Evolutionary conservation across 2,329 filamentous ascomycete genomes (phyloP), one percentile per base, ranked within the genome.

Genomic region (Xylariaceae sp.): DNA sequence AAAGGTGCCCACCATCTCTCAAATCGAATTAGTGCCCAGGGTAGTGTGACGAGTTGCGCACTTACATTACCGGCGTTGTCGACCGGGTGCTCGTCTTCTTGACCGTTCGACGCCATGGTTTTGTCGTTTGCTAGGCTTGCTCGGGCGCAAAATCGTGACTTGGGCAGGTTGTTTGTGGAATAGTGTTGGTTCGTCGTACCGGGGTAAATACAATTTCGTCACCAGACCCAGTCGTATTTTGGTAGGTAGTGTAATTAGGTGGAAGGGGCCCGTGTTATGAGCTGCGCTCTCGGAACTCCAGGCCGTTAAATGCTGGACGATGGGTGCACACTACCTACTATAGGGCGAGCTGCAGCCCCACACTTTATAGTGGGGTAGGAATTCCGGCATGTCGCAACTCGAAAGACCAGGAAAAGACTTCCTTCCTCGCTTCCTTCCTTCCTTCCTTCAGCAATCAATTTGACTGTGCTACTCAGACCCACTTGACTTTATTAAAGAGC

Each of bases 81-180:
- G n/a, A 48, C 55, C 4, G 56, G 43, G 32, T 57, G 40, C 31
- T 56, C 43, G 29, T 45, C 55, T 29, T 64, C 64, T 32, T 61
- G n/a, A 32, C 65, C 62, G 48, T 65, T 66, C 32, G 65, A 64
- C 37, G 66, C 64, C 65, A 67, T 68, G n/a, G 1, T 51, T 57
- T 31, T 40, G 29, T 39, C 26, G 12, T 19, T 40, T 40, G 39
- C 19, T 11, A 35, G 11, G 32, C 12, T 42, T 50, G 31, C n/a
- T 19, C 19, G 19, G 19, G 19, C 19, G 19, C 19, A 19, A 19
- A 19, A 19, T 19, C 19, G 19, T 19, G 19, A 19, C 19, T 19
- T 19, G 19, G 35, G 35, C 35, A 9, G 2, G 35, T 37, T 11
- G 4, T 37, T 3, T 6, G 35, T 37, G 35, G 19, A 11, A 37